phyloP scores from a whole-genome alignment of 345 rosid genomes.

The Erucastrum elatum region DNA sequence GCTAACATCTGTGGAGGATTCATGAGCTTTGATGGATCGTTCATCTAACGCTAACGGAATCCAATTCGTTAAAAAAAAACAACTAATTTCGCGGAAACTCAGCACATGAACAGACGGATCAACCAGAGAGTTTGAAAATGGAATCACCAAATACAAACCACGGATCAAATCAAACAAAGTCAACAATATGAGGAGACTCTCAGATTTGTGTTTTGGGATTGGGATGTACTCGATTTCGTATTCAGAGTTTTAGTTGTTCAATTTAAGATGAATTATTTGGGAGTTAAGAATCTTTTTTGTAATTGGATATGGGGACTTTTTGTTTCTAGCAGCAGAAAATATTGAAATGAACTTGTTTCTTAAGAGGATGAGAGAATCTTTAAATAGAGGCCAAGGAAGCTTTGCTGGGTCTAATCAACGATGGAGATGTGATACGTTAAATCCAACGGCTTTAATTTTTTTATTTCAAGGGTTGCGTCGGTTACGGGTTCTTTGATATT shows the following conservation, averaged over 20 bases:
- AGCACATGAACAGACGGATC: background rate
- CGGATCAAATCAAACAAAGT: slow-evolving; percentile 21
- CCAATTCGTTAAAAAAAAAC: background rate
- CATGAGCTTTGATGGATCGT: slow-evolving; percentile 51
- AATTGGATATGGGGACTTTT: background rate
- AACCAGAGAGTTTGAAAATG: slow-evolving; percentile 11
- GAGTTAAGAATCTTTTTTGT: slow-evolving; percentile 19
- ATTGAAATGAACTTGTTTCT: background rate
- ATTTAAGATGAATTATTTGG: background rate
- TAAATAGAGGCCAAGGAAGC: slow-evolving; percentile 8
- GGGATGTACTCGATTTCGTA: background rate
- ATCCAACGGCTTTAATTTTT: slow-evolving; percentile 19
- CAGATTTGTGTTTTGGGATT: background rate
- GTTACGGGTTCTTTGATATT: slow-evolving; percentile 29
- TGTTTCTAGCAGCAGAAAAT: background rate
- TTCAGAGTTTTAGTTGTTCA: slow-evolving; percentile 10
- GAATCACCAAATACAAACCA: slow-evolving; percentile 3
- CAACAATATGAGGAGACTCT: slow-evolving; percentile 7
- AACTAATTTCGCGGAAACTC: slow-evolving; percentile 23
- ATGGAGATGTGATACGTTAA: background rate
- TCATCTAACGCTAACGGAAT: slow-evolving; percentile 43
- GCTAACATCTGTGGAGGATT: no score
- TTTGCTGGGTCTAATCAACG: slow-evolving; percentile 14
- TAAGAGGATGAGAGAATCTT: slow-evolving; percentile 29
- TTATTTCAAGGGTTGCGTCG: background rate